Conservation (phyloP, 352 stramenopile species). For the Discostella stelligera region DNA sequence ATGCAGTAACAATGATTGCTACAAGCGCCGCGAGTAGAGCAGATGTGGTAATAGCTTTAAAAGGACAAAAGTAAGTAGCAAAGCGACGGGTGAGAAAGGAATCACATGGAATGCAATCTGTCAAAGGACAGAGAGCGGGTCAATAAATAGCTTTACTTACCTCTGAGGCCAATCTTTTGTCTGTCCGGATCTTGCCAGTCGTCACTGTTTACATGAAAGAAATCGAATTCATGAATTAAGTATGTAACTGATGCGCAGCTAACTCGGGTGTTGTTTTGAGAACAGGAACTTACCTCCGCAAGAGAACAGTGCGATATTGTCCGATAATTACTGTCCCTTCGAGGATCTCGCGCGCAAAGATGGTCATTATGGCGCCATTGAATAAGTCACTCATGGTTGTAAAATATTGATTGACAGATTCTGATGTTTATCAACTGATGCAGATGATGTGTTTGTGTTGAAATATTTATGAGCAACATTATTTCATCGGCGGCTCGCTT, state of each 20-base stretch:
- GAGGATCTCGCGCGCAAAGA: conserved; percentile 73
- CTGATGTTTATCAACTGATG: too few relatives aligned
- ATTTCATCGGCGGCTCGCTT: too few relatives aligned
- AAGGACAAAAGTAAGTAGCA: too few relatives aligned
- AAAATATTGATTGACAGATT: background rate
- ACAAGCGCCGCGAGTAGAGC: conserved; percentile 52
- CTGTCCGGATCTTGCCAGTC: conserved; percentile 46
- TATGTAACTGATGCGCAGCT: too few relatives aligned
- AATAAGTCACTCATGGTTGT: conserved; percentile 38
- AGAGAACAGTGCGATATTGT: conserved; percentile 61
- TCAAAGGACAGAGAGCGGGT: background rate
- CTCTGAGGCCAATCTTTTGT: conserved; percentile 26
- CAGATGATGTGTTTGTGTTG: too few relatives aligned
- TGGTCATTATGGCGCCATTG: conserved; percentile 54
- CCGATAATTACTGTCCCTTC: conserved; percentile 74
- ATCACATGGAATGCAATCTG: too few relatives aligned
- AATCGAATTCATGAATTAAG: conserved; percentile 8
- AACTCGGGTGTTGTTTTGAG: too few relatives aligned
- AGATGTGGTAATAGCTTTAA: conserved; percentile 51
- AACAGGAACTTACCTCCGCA: conserved; percentile 16
- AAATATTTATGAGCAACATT: too few relatives aligned
- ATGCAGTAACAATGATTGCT: conserved; percentile 53
- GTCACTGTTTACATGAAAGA: conserved; percentile 4
- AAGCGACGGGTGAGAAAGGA: conserved; percentile 1
- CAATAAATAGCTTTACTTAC: conserved; percentile 1